Base-by-base conservation (phyloP, 2,329 filamentous ascomycete genomes). In the Botrytis medusae region DNA sequence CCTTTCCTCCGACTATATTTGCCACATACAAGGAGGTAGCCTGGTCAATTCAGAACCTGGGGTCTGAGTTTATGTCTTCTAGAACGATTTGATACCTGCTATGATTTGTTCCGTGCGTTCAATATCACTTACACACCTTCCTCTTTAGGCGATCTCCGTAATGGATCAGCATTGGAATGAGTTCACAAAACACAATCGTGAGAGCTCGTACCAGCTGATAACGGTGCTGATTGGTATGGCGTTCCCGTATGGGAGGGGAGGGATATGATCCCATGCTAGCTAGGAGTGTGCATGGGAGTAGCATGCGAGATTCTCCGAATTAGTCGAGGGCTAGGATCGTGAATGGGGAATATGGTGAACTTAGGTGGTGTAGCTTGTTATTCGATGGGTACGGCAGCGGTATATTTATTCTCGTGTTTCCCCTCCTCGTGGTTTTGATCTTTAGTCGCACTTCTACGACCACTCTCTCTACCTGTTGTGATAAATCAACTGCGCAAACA, bases 401-500 rank as follows among this genome's bases (percentile, higher is more conserved):
- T 72, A 69, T 72, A 72, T 72, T 68, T 71, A 72, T 37, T 61
- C 62, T 72, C 62, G 48, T 72, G 69, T 72, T 51, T 72, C 37
- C 62, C 71, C 62, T 57, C 71, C 51, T 60, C 71, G 25, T 48
- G 71, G 18, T 4, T 22, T 22, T n/a, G 16, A 8, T 48, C 25
- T 48, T 40, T 40, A 72, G 71, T 69, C 63, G 71, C 48, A 44
- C 40, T 60, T 72, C 44, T 72, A 72, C 62, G 63, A 72, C 51
- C 71, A 46, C 54, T 68, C 54, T 72, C 54, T 60, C 20, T 61
- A 54, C 60, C 40, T 69, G 51, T 51, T 72, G 71, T 48, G 71
- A 69, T 48, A 34, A 40, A 57, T 70, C 51, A 44, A 67, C 46
- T 42, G 42, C 54, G 63, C 69, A 62, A 72, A 48, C 51, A 74